Conservation (phyloP, 352 stramenopile species). For the Phytophthora melonis region DNA sequence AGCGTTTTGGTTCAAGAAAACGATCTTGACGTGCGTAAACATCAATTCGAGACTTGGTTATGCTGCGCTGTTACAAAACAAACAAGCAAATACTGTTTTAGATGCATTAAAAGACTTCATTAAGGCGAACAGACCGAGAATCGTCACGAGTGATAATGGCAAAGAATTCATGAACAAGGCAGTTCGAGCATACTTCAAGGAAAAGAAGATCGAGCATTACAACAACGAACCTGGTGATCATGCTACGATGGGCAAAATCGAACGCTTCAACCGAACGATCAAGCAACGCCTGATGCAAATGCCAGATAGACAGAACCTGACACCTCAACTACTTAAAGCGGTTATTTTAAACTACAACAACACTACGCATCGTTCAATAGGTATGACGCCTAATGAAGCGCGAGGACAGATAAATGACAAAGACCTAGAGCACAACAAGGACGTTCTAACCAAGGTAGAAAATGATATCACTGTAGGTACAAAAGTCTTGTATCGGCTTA, state of each 20-base stretch:
- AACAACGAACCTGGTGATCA: conserved; percentile 38
- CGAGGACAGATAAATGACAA: conserved; percentile 19
- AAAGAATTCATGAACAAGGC: conserved; percentile 22
- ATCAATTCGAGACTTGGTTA: conserved; percentile 42
- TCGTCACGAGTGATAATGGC: conserved; percentile 35
- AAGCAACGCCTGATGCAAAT: conserved; percentile 32
- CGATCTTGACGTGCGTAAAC: conserved; percentile 27
- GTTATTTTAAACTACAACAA: conserved; percentile 28
- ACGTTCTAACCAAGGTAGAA: background rate
- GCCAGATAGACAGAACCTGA: background rate
- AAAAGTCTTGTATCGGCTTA: too few species aligned
- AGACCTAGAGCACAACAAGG: conserved; percentile 23
- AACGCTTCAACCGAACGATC: conserved; percentile 37
- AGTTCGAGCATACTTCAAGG: conserved; percentile 21
- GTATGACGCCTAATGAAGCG: conserved; percentile 25
- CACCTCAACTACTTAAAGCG: conserved; percentile 11
- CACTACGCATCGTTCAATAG: conserved; percentile 18
- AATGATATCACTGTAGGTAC: too few species aligned
- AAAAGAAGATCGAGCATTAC: conserved; percentile 24
- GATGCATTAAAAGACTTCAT: conserved; percentile 22
- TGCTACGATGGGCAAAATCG: conserved; percentile 32
- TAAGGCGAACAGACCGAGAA: conserved; percentile 11
- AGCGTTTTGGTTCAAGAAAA: conserved; percentile 13
- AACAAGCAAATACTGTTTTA: conserved; percentile 15
- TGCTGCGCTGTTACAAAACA: conserved; percentile 17